A percentile compares a stretch with the other conserved stretches of the same genome.
Evolutionary conservation across 2,329 filamentous ascomycete species (phyloP).

Genomic region (Talaromyces sp.): DNA sequence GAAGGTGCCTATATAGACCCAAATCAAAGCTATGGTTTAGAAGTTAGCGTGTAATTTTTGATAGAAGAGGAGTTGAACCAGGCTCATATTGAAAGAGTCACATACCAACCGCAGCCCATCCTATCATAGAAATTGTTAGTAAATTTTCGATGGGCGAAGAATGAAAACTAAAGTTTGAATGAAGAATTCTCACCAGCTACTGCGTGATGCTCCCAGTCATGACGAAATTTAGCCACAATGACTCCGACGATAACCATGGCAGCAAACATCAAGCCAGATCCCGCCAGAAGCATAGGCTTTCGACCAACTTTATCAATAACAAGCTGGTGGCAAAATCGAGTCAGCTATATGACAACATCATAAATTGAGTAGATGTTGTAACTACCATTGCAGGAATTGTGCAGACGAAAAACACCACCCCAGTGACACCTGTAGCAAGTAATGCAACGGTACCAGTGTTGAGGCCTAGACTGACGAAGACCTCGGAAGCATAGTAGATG

Average conservation of each 20-base stretch:
- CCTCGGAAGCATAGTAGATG: slow-evolving; percentile 44
- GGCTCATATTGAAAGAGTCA: not conserved
- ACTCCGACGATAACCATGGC: slow-evolving; percentile 52
- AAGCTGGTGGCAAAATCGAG: not conserved
- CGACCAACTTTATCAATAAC: slow-evolving; percentile 48
- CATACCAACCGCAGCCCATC: slow-evolving; percentile 52
- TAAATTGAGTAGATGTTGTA: too few relatives aligned
- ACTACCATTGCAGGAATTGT: slow-evolving; percentile 32
- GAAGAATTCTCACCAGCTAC: slow-evolving; percentile 35
- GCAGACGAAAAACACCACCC: slow-evolving; percentile 32
- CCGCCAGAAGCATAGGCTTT: slow-evolving; percentile 45
- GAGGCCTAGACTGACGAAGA: slow-evolving; percentile 36
- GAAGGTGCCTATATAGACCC: slow-evolving; percentile 63
- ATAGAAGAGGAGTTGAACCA: not conserved
- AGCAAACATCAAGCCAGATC: slow-evolving; percentile 46
- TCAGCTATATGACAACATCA: not conserved
- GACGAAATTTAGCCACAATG: slow-evolving; percentile 52
- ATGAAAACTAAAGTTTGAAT: not conserved
- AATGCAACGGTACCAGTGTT: slow-evolving; percentile 33
- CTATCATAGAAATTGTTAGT: not conserved
- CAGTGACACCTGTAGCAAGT: slow-evolving; percentile 35
- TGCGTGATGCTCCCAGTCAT: slow-evolving; percentile 51
- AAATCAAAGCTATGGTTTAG: slow-evolving; percentile 46
- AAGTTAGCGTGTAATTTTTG: not conserved
- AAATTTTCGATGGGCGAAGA: not conserved